Conservation (phyloP, 1,284 basidiomycete species). For the Xanthoconium separans region DNA sequence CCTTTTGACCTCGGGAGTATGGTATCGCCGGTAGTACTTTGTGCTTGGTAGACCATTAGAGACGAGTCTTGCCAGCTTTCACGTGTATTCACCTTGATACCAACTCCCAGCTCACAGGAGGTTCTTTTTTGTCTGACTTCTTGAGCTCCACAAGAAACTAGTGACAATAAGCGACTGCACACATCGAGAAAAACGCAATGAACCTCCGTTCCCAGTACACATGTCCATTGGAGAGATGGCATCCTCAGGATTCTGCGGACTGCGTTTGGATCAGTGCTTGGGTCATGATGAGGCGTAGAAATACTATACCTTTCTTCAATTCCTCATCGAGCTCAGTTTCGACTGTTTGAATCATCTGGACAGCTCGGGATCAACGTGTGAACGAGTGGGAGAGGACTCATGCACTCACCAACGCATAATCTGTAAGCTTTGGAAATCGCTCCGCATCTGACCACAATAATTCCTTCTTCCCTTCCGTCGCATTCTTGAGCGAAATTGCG, state of each 20-base stretch:
- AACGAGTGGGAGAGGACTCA: constrained; percentile 6
- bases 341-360: constrained; percentile 56
- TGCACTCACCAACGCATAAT: constrained; percentile 38
- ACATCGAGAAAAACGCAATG: constrained; percentile 1
- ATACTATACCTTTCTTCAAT: constrained; percentile 57
- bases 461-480: constrained; percentile 69
- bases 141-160: constrained; percentile 81
- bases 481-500: constrained; percentile 62
- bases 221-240: constrained; percentile 76
- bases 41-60: constrained; percentile 52
- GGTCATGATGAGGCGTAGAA: constrained; percentile 1
- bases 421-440: constrained; percentile 67
- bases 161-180: background rate
- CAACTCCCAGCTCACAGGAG: constrained; percentile 81
- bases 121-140: constrained; percentile 65
- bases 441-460: constrained; percentile 74
- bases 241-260: constrained; percentile 75
- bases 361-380: constrained; percentile 1
- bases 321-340: constrained; percentile 79
- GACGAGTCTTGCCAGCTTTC: constrained; percentile 1
- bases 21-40: constrained; percentile 76
- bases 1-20: constrained; percentile 69
- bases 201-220: constrained; percentile 71
- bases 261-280: constrained; percentile 28
- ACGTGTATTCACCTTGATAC: constrained; percentile 59